Base-by-base conservation (phyloP, 495 filamentous ascomycete species). In the Neurospora sp. region DNA sequence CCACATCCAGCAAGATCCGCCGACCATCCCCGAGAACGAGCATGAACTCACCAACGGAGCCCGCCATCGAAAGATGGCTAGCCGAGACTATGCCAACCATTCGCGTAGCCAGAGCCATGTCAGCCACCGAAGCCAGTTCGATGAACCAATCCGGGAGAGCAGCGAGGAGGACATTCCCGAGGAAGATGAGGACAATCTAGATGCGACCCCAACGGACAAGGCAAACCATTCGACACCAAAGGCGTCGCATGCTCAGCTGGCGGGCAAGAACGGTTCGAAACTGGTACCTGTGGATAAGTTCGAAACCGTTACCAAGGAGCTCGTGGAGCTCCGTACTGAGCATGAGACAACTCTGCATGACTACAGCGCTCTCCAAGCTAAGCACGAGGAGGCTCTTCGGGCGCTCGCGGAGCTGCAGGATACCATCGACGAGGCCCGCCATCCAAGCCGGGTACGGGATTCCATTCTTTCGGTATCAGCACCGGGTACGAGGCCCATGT, bases 321-420 rank as follows among this genome's bases (percentile, higher is more conserved):
- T 99, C 3, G 89, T 97, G 70, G 92, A 96, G 76, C 88, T 99
- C 69, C 90, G 91, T 40, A 89, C 95, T 42, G 93, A 96, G 82
- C 96, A 99, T 76, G 96, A 98, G 79, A 84, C 86, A 10, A 94
- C 94, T 5, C 75, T 96, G 39, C 89, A 84, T 72, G 94, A 98
- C 59, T 96, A 89, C 74, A 93, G 96, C 71, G 80, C 90, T 72
- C 91, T 99, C 39, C 90, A 92, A 72, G 87, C 89, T 77, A 98
- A 97, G 81, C 98, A 98, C 75, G 93, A 97, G 76, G 90, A 96
- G 75, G 94, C 94, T 12, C 83, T 98, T 59, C 90, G 90, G 38
- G 89, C 92, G 7, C 79, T 99, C 38, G 91, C 92, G 10, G 90
- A 92, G 78, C 82, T 98, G 48, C 94, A 97, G 78, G 94, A 98